Evolutionary conservation across 345 rosid species (phyloP).

Genomic region (Rhizophora mangle): DNA sequence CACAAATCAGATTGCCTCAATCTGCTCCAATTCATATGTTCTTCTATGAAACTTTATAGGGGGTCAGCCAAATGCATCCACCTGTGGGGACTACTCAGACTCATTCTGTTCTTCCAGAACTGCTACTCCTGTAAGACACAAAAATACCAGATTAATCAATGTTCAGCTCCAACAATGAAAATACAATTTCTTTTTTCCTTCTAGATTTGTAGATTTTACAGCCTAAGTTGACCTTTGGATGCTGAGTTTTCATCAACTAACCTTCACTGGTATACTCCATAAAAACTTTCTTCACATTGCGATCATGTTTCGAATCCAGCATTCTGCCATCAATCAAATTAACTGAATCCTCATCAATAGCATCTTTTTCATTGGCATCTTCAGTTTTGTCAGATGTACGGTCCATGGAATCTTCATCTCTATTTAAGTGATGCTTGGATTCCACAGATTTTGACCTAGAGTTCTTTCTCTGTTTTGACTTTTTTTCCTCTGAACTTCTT

Average conservation of each 20-base stretch:
- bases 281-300: constrained; percentile 15
- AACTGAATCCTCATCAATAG: constrained; percentile 12
- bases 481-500: constrained; percentile 37
- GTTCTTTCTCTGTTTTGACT: constrained; percentile 37
- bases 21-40: background rate
- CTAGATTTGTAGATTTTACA: constrained; percentile 14
- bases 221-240: constrained; percentile 4
- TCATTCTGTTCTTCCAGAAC: constrained; percentile 22
- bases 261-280: constrained; percentile 11
- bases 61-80: constrained; percentile 10
- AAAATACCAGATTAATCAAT: constrained; percentile 1
- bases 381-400: constrained; percentile 11
- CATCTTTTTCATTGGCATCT: constrained; percentile 12
- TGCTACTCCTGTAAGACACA: constrained; percentile 29
- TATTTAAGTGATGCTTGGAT: constrained; percentile 19
- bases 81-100: background rate
- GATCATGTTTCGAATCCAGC: constrained; percentile 15
- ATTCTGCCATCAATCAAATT: constrained; percentile 4
- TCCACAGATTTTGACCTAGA: constrained; percentile 47
- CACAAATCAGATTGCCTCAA: constrained; percentile 2
- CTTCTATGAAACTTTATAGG: background rate
- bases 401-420: background rate
- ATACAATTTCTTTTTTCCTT: background rate
- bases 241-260: constrained; percentile 10
- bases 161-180: constrained; percentile 4